Evolutionary conservation across 2,329 filamentous ascomycete species (phyloP).

Genomic region (Huntiella omanensis): DNA sequence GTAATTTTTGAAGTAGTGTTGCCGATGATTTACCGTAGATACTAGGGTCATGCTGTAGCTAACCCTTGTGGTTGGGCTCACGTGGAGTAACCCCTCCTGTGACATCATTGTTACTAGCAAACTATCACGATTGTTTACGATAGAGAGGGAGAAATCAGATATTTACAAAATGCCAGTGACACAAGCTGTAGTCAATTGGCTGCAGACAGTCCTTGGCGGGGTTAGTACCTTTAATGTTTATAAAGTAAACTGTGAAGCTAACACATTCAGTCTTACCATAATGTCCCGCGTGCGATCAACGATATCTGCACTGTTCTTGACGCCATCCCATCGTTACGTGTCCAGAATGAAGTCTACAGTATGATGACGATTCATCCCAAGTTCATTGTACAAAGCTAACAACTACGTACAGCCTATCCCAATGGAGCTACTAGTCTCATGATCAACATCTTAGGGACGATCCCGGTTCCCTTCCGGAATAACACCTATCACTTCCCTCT

Average conservation of each 20-base stretch:
- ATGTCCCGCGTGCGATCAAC: constrained; percentile 82
- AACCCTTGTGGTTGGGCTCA: too few relatives aligned
- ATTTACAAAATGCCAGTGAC: constrained; percentile 44
- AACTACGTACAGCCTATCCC: constrained; percentile 51
- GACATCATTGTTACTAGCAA: too few relatives aligned
- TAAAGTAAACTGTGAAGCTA: neutral
- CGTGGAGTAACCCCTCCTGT: too few relatives aligned
- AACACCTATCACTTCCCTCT: constrained; percentile 80
- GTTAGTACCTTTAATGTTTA: constrained; percentile 24
- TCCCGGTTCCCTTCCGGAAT: constrained; percentile 83
- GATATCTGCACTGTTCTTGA: constrained; percentile 72
- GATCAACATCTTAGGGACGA: constrained; percentile 66
- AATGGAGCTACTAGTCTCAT: constrained; percentile 75
- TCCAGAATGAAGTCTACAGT: constrained; percentile 93
- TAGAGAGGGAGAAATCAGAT: too few relatives aligned
- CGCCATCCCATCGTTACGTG: constrained; percentile 60
- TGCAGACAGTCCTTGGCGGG: constrained; percentile 74
- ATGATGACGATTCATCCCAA: constrained; percentile 18
- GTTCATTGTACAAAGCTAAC: constrained; percentile 12
- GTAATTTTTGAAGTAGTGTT: too few relatives aligned
- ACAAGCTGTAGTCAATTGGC: constrained; percentile 84
- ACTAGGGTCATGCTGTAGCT: too few relatives aligned
- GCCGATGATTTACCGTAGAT: too few relatives aligned
- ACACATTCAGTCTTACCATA: constrained; percentile 40
- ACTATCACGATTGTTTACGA: too few relatives aligned